Percentiles rank a stretch among this genome's conserved stretches.
Conservation (phyloP, 768 basidiomycete species). For the Trametes cinnabarina region DNA sequence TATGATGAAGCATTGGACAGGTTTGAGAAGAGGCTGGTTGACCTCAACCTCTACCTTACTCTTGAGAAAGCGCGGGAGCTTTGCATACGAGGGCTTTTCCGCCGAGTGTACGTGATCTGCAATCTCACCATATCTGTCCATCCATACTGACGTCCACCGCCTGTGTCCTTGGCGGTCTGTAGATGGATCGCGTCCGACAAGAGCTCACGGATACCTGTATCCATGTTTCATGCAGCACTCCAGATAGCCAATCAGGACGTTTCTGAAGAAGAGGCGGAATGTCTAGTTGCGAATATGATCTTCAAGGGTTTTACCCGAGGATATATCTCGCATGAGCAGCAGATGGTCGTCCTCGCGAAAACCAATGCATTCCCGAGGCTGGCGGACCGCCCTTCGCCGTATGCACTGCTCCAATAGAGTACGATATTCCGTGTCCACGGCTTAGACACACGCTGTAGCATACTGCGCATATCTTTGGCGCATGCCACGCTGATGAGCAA, state of each 20-base stretch:
- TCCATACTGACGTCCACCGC: neutral
- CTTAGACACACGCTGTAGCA: neutral
- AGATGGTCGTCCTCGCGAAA: slow-evolving; percentile 86
- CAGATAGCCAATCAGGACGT: slow-evolving; percentile 63
- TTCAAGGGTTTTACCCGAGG: slow-evolving; percentile 91
- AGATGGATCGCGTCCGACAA: slow-evolving; percentile 83
- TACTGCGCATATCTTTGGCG: neutral
- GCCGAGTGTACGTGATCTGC: slow-evolving; percentile 57
- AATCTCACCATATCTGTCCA: neutral
- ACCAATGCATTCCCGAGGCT: slow-evolving; percentile 79
- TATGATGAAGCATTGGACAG: slow-evolving; percentile 78
- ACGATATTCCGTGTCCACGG: neutral
- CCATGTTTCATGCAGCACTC: slow-evolving; percentile 77
- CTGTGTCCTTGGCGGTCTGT: neutral
- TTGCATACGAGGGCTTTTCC: slow-evolving; percentile 80
- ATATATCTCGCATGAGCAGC: slow-evolving; percentile 94
- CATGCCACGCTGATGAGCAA: too few species aligned
- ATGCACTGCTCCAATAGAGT: slow-evolving; percentile 26
- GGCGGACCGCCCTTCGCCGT: slow-evolving; percentile 60
- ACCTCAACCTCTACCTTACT: slow-evolving; percentile 82
- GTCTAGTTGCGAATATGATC: slow-evolving; percentile 92
- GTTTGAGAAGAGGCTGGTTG: slow-evolving; percentile 73
- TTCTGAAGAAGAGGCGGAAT: slow-evolving; percentile 82
- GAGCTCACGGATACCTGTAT: slow-evolving; percentile 73
- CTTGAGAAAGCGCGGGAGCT: slow-evolving; percentile 87